Evolutionary conservation across 2,329 filamentous ascomycete species (phyloP).

Genomic region (Colletotrichum gloeosporioides): DNA sequence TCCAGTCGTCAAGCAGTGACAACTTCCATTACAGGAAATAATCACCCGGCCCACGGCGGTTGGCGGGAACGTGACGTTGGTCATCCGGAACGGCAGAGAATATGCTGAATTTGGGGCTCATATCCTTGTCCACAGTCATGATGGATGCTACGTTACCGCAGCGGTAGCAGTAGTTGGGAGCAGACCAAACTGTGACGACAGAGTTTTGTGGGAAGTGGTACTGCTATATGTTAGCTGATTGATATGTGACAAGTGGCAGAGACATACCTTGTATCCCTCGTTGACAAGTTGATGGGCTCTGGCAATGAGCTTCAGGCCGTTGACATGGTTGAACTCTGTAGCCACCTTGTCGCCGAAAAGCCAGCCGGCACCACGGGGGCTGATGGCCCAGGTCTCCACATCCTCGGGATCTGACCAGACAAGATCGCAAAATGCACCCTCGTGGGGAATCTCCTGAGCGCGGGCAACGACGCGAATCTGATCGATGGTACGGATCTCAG

Average conservation of each 20-base stretch:
- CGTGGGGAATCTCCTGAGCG: constrained; percentile 96
- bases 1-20: not conserved
- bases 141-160: constrained; percentile 98
- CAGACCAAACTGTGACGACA: constrained; percentile 97
- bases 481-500: constrained; percentile 95
- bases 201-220: constrained; percentile 96
- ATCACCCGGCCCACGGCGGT: constrained; percentile 69
- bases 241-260: not conserved
- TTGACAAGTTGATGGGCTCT: constrained; percentile 98
- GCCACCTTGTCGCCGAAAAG: constrained; percentile 98
- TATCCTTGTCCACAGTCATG: constrained; percentile 85
- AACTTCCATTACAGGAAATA: constrained; percentile 64
- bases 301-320: constrained; percentile 93
- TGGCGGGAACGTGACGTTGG: constrained; percentile 78
- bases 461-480: constrained; percentile 99
- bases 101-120: constrained; percentile 91
- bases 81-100: constrained; percentile 90
- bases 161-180: constrained; percentile 93
- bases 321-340: constrained; percentile 96
- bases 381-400: constrained; percentile 94
- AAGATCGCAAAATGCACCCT: constrained; percentile 96
- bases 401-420: constrained; percentile 99
- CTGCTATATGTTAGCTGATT: constrained; percentile 42
- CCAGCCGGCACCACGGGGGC: constrained; percentile 94
- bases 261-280: constrained; percentile 88